Conservation (phyloP, 768 basidiomycete genomes). For the Lentinus tigrinus region DNA sequence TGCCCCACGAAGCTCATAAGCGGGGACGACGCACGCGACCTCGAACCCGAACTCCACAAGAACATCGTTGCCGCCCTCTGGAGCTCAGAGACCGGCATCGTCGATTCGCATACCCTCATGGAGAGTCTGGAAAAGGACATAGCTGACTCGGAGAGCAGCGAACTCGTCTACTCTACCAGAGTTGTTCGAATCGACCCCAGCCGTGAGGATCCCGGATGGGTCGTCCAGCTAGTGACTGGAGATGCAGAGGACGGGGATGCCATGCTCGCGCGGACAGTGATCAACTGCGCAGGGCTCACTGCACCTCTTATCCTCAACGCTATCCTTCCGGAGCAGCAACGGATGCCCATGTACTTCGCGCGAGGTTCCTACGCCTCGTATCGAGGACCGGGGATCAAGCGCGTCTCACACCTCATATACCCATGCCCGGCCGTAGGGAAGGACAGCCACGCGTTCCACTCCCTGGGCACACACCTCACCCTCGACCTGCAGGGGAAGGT, state of each 20-base stretch:
- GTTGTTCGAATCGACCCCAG: slow-evolving; percentile 79
- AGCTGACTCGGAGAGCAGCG: slow-evolving; percentile 60
- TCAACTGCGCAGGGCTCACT: slow-evolving; percentile 82
- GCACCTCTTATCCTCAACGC: slow-evolving; percentile 71
- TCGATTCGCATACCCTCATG: slow-evolving; percentile 86
- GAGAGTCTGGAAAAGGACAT: slow-evolving; percentile 82
- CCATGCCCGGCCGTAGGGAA: slow-evolving; percentile 76
- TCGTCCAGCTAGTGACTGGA: slow-evolving; percentile 75
- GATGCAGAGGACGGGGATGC: slow-evolving; percentile 51
- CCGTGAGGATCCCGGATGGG: slow-evolving; percentile 68
- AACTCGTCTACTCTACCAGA: slow-evolving; percentile 74
- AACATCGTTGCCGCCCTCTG: slow-evolving; percentile 73
- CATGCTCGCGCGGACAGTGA: slow-evolving; percentile 68
- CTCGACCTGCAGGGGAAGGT: slow-evolving; percentile 83
- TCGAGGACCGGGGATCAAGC: slow-evolving; percentile 68
- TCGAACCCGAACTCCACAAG: slow-evolving; percentile 82
- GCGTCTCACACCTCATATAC: slow-evolving; percentile 80
- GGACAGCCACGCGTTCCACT: slow-evolving; percentile 65
- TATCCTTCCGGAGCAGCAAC: slow-evolving; percentile 52
- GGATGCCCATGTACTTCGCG: slow-evolving; percentile 76
- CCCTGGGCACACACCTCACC: slow-evolving; percentile 90
- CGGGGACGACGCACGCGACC: slow-evolving; percentile 60
- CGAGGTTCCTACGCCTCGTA: slow-evolving; percentile 89
- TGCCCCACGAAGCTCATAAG: slow-evolving; percentile 69
- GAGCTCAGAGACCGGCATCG: slow-evolving; percentile 86